These are phyloP conservation scores for Moricandia moricandioides DNA, from an alignment of 345 rosid species.

Conservation along the genomic window DNA sequence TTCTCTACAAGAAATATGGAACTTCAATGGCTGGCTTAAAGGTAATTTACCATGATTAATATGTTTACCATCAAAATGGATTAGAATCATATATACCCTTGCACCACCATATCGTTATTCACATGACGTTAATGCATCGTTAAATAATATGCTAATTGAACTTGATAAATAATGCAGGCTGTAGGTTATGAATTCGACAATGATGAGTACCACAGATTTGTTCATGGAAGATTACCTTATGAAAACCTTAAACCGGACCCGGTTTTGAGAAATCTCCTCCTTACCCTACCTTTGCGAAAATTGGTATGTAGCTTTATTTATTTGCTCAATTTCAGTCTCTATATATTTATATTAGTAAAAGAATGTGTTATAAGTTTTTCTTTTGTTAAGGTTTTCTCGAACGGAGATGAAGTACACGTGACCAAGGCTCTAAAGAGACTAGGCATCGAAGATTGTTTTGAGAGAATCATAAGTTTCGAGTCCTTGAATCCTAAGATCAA, in stretches of 20 bases:
- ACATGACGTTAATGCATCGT: background rate
- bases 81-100: background rate
- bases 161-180: constrained; percentile 49
- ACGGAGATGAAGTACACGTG: constrained; percentile 77
- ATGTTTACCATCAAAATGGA: background rate
- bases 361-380: background rate
- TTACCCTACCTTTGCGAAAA: constrained; percentile 64
- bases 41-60: constrained; percentile 39
- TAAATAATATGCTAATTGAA: background rate
- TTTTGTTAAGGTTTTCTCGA: constrained; percentile 67
- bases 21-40: constrained; percentile 93
- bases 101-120: background rate
- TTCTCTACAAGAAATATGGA: constrained; percentile 72
- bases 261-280: constrained; percentile 63
- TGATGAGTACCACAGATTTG: constrained; percentile 75
- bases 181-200: constrained; percentile 74
- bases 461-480: constrained; percentile 88
- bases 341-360: background rate
- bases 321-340: background rate
- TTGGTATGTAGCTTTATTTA: constrained; percentile 40
- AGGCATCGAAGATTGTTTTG: constrained; percentile 84
- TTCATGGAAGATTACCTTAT: constrained; percentile 81
- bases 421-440: constrained; percentile 62
- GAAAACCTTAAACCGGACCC: constrained; percentile 80
- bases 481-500: constrained; percentile 62